These are phyloP conservation scores for Colletotrichum sp. DNA, from an alignment of 2,329 filamentous ascomycete genomes.

Conservation along the genomic window DNA sequence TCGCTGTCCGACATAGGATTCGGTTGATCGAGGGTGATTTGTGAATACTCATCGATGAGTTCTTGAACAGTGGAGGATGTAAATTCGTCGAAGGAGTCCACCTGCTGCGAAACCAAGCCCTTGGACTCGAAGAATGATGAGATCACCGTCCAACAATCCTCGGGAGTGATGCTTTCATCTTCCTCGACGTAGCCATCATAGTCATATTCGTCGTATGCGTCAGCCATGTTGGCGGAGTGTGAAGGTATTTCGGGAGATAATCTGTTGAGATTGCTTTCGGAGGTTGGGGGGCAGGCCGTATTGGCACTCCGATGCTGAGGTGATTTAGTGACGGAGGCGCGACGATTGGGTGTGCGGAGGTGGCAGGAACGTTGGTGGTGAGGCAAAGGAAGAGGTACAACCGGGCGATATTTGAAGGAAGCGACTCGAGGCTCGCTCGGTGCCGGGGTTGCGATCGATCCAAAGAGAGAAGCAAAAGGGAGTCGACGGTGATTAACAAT, in stretches of 20 bases:
- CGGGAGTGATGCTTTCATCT: slow-evolving; percentile 82
- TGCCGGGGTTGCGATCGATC: slow-evolving; percentile 7
- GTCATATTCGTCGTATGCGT: slow-evolving; percentile 64
- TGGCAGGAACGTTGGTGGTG: neutral
- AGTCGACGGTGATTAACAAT: slow-evolving; percentile 11
- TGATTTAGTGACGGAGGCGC: neutral
- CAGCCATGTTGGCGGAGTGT: slow-evolving; percentile 49
- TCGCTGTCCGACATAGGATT: slow-evolving; percentile 78
- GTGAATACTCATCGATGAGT: slow-evolving; percentile 89
- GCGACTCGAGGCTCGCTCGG: neutral
- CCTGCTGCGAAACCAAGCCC: slow-evolving; percentile 94
- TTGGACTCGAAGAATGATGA: slow-evolving; percentile 96
- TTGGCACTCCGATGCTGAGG: neutral
- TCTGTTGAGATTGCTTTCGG: neutral
- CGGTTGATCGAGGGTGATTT: slow-evolving; percentile 92
- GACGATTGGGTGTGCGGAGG: neutral
- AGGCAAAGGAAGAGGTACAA: neutral
- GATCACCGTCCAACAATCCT: slow-evolving; percentile 99
- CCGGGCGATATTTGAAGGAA: neutral
- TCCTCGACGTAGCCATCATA: slow-evolving; percentile 73
- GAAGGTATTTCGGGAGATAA: neutral
- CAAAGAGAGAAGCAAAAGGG: neutral
- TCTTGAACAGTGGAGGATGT: slow-evolving; percentile 93
- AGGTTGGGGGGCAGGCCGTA: neutral
- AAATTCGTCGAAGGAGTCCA: slow-evolving; percentile 98